Conservation (phyloP, 352 stramenopile genomes). For the Globisporangium cystogenes region DNA sequence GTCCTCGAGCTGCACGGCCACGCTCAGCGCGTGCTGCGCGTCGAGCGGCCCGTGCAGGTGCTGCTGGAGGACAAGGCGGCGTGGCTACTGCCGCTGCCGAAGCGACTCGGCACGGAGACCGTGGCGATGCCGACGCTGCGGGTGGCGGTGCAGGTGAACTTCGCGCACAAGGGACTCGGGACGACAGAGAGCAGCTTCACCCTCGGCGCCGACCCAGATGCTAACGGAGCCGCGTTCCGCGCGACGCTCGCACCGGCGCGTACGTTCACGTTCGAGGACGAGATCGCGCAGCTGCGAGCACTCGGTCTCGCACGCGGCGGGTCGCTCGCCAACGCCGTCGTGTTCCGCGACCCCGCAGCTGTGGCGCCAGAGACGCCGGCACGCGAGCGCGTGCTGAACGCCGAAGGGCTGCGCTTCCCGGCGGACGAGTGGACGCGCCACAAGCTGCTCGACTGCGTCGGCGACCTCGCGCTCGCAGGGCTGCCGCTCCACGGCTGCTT, state of each 20-base stretch:
- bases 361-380: not conserved
- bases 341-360: slow-evolving; percentile 27
- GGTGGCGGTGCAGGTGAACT: slow-evolving; percentile 67
- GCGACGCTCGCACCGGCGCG: slow-evolving; percentile 37
- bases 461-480: slow-evolving; percentile 50
- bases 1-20: slow-evolving; percentile 19
- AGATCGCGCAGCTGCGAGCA: slow-evolving; percentile 52
- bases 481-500: slow-evolving; percentile 62
- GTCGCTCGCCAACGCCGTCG: slow-evolving; percentile 59
- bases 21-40: slow-evolving; percentile 22
- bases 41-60: slow-evolving; percentile 54
- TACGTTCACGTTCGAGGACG: slow-evolving; percentile 73
- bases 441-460: slow-evolving; percentile 72
- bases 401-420: slow-evolving; percentile 40
- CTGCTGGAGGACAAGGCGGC: slow-evolving; percentile 56
- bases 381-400: slow-evolving; percentile 28
- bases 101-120: slow-evolving; percentile 9
- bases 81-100: slow-evolving; percentile 50
- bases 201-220: slow-evolving; percentile 24
- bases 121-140: slow-evolving; percentile 28
- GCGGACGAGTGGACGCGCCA: slow-evolving; percentile 62
- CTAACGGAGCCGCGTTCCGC: slow-evolving; percentile 23
- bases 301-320: slow-evolving; percentile 49
- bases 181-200: slow-evolving; percentile 34
- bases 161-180: slow-evolving; percentile 48